phyloP scores from a whole-genome alignment of 2,329 filamentous ascomycete species.

The Alternaria triticina region DNA sequence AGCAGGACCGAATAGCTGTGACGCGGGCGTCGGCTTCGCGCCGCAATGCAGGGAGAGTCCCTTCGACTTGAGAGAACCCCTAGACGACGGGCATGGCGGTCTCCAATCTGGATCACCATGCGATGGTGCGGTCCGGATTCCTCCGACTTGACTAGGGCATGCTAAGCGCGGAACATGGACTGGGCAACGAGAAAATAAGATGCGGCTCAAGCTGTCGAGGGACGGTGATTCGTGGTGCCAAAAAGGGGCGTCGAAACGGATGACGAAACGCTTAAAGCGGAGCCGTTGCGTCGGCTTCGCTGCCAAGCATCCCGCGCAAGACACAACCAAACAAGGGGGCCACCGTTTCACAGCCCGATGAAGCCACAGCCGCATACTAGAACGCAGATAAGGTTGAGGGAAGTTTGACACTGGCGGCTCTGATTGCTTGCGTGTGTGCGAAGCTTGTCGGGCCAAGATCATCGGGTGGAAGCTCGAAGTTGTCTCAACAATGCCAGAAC shows the following conservation, averaged over 20 bases:
- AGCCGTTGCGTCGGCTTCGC: conserved; percentile 33
- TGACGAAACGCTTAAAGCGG: conserved; percentile 44
- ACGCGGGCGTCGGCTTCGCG: conserved; percentile 4
- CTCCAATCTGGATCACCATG: conserved; percentile 7
- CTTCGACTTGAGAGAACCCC: not conserved
- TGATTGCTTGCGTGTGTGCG: conserved; percentile 22
- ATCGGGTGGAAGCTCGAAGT: conserved; percentile 4
- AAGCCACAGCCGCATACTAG: conserved; percentile 28
- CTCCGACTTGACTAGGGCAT: conserved; percentile 22
- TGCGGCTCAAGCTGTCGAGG: conserved; percentile 34
- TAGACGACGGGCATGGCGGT: conserved; percentile 7
- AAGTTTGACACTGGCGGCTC: conserved; percentile 14
- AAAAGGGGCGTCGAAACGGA: conserved; percentile 38
- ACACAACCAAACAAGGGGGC: conserved; percentile 28
- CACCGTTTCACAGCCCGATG: conserved; percentile 33
- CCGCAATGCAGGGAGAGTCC: conserved; percentile 18
- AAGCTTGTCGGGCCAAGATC: conserved; percentile 19
- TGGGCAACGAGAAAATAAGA: conserved; percentile 23
- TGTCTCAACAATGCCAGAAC: conserved; percentile 28
- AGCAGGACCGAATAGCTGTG: conserved; percentile 9
- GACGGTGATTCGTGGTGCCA: conserved; percentile 25
- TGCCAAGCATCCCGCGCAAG: conserved; percentile 43
- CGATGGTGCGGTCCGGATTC: conserved; percentile 19
- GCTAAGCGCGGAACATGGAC: conserved; percentile 25
- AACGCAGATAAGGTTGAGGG: conserved; percentile 20